Base-by-base conservation (phyloP, 2,329 filamentous ascomycete genomes). In the Cytospora chrysosperma region DNA sequence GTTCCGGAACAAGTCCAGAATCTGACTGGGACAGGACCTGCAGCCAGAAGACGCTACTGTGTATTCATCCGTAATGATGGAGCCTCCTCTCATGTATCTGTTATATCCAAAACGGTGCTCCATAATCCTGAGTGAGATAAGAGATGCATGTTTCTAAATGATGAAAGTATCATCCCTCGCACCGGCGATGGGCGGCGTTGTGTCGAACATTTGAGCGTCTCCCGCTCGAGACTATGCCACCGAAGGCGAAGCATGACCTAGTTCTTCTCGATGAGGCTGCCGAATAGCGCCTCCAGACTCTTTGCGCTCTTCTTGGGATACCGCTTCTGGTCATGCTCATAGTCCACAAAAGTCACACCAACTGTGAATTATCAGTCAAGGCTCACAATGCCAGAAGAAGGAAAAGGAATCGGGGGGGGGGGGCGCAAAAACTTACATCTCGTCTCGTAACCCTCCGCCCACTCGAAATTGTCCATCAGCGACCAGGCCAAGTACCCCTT, bases 361-460 rank as follows among this genome's bases (percentile, higher is more conserved):
- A 96, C 64, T 65, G 53, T 15, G 6, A 47, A 9, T 1, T 34
- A 30, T 63, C 50, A 63, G 54, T 15, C 19, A 32, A n/a, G n/a
- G 8, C 13, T 12, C 30, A 43, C 8, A 40, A 47, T 9, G 28
- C 19, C 47, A 26, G 3, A 19, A 12, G 6, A 19, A 34, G n/a
- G n/a, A n/a, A n/a, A n/a, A n/a, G n/a, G n/a, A n/a, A n/a, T n/a
- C n/a, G n/a, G n/a, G n/a, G n/a, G n/a, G n/a, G 15, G 21, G 32
- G 13, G 37, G 8, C 9, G 28, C 28, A 30, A 9, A 13, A 6
- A 50, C 64, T 55, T 24, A 65, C 64, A 66, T 49, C 92, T 84
- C 51, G 91, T 95, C 78, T 91, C 88, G 72, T 94, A 96, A 13
- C 92, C 92, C 74, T 96, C 92, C n/a, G 92, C 90, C 91, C 91